Conservation (phyloP, 1,284 basidiomycete species). For the Apiotrichum akiyoshidainum region DNA sequence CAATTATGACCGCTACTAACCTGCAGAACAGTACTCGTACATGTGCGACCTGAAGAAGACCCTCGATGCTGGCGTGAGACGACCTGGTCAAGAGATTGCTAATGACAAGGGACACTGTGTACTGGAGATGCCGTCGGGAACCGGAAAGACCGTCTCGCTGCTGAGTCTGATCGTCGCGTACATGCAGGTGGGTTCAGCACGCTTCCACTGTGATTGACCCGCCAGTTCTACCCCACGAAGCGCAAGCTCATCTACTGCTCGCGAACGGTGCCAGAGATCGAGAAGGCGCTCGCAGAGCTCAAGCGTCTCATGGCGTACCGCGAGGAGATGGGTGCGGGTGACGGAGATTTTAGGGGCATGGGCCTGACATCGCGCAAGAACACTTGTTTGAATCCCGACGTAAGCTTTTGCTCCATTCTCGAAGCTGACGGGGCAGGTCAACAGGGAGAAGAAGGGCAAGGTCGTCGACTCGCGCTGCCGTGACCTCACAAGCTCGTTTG, state of each 20-base stretch:
- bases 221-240: conserved; percentile 81
- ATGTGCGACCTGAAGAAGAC: conserved; percentile 98
- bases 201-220: neutral
- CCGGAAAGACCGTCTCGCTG: conserved; percentile 96
- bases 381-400: conserved; percentile 91
- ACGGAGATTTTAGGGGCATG: conserved; percentile 79
- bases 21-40: conserved; percentile 88
- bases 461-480: conserved; percentile 95
- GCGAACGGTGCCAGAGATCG: conserved; percentile 99
- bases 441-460: conserved; percentile 96
- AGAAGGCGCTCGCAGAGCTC: conserved; percentile 87
- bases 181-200: conserved; percentile 67
- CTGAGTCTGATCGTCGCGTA: conserved; percentile 96
- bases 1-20: neutral
- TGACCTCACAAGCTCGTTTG: conserved; percentile 84
- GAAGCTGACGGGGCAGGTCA: conserved; percentile 60
- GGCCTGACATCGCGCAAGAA: conserved; percentile 96
- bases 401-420: conserved; percentile 50
- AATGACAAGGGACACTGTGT: conserved; percentile 85
- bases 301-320: conserved; percentile 94
- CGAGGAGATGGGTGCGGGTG: conserved; percentile 70
- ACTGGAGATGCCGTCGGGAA: conserved; percentile 99
- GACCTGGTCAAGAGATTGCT: neutral
- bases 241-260: conserved; percentile 99
- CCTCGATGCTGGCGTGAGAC: conserved; percentile 72